Base-by-base conservation (phyloP, 306 rosid genomes). In the Vigna angularis region DNA sequence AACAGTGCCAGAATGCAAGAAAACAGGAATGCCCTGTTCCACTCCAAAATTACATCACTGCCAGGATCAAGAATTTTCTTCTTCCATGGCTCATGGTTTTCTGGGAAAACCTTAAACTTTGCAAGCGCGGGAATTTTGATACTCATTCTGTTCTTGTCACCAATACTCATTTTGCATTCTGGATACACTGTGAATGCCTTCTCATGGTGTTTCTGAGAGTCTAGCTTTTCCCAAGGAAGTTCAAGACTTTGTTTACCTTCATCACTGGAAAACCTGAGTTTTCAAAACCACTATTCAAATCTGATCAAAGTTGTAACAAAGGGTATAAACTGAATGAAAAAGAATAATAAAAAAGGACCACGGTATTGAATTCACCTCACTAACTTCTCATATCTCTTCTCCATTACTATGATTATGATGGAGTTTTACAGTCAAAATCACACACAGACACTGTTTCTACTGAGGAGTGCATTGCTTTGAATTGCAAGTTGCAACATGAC, bases 21-120 rank as follows among this genome's bases (percentile, higher is more conserved):
- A 75, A 82, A 82, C 2, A 95, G 80, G 63, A 95, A 92, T 32
- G 87, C 81, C 48, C 93, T 45, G 78, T 92, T 94, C 97, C 98
- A 94, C 79, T 84, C 87, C 85, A 95, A 65, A 82, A 84, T 80
- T 3, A 74, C 36, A 30, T 92, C 97, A 84, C 98, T 90, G 47
- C 93, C 92, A 20, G 98, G 98, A 82, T 95, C 96, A 76, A 92
- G 84, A 84, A 92, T 87, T 78, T 80, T 74, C 83, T 81, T 87
- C 86, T 81, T 84, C 80, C 77, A 64, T 7, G 80, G 75, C 81
- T 83, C 86, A 32, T 87, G 73, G 7, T 76, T 87, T 53, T 90
- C 92, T 24, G 81, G 77, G 77, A 87, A 85, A 64, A 78, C 91
- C 83, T 83, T 89, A 10, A 86, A 85, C 73, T 86, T 80, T 57